These are phyloP conservation scores for Citrus sinensis DNA, from an alignment of 345 rosid genomes.

Conservation along the genomic window DNA sequence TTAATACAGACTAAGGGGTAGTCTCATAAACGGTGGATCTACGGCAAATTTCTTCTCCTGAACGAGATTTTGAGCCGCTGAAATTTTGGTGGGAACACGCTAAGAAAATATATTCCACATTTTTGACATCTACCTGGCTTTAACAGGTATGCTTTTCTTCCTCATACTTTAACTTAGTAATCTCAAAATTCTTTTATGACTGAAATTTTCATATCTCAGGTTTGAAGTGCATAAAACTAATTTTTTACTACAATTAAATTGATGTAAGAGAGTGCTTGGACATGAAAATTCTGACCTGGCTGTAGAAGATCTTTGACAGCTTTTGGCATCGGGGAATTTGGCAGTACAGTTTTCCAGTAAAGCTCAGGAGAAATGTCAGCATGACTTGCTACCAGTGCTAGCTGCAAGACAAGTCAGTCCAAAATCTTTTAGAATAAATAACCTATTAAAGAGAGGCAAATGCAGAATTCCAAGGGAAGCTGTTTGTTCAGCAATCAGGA, in stretches of 20 bases:
- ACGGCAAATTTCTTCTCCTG: not conserved
- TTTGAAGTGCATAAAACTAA: not conserved
- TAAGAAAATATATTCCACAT: not conserved
- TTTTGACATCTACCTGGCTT: not conserved
- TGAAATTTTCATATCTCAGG: not conserved
- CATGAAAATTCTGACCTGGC: conserved; percentile 27
- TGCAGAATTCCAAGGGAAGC: not conserved
- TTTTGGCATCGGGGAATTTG: conserved; percentile 62
- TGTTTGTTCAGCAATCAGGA: not conserved
- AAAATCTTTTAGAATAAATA: not conserved
- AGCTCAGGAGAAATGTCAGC: conserved; percentile 47
- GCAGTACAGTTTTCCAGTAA: conserved; percentile 57
- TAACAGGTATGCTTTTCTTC: not conserved
- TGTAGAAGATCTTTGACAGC: conserved; percentile 41
- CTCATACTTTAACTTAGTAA: not conserved
- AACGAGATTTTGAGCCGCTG: not conserved
- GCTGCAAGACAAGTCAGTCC: conserved; percentile 25
- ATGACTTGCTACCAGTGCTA: conserved; percentile 39
- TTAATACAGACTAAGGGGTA: not conserved
- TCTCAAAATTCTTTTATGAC: not conserved
- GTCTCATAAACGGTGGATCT: not conserved
- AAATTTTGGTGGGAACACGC: not conserved
- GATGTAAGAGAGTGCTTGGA: not conserved
- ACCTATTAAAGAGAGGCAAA: not conserved
- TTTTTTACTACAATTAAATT: not conserved